Conservation (phyloP, 164 flowering plant species). For the Platanus orientalis region DNA sequence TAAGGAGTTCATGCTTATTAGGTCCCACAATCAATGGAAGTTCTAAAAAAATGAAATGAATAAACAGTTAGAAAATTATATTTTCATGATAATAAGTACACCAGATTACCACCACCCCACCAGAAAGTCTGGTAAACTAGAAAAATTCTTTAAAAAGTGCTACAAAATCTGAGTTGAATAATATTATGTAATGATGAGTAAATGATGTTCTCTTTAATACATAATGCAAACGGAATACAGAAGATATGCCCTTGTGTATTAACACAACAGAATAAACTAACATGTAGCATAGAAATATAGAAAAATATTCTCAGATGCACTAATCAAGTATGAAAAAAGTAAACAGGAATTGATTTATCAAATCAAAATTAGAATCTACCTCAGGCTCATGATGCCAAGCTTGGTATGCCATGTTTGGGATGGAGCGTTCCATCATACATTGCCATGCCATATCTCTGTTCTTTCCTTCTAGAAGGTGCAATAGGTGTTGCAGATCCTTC, state of each 20-base stretch:
- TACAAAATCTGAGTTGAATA: too few relatives aligned
- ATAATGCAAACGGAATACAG: too few relatives aligned
- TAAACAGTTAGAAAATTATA: too few relatives aligned
- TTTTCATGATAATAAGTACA: too few relatives aligned
- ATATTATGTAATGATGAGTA: too few relatives aligned
- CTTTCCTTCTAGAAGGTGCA: slow-evolving; percentile 59
- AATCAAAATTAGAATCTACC: slow-evolving; percentile 40
- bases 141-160: too few relatives aligned
- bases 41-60: background rate
- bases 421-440: slow-evolving; percentile 79
- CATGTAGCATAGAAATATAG: too few relatives aligned
- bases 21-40: background rate
- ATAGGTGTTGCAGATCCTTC: slow-evolving; percentile 72
- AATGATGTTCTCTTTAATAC: too few relatives aligned
- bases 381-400: slow-evolving; percentile 95
- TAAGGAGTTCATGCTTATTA: background rate
- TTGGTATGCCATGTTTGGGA: slow-evolving; percentile 75
- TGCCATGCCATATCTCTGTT: slow-evolving; percentile 74
- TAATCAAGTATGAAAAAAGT: background rate
- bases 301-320: background rate
- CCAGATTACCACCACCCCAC: too few relatives aligned
- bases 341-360: background rate
- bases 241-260: too few relatives aligned
- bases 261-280: too few relatives aligned
- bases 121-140: too few relatives aligned